Conservation (phyloP, 2,329 filamentous ascomycete species). For the Sclerotinia trifoliorum region DNA sequence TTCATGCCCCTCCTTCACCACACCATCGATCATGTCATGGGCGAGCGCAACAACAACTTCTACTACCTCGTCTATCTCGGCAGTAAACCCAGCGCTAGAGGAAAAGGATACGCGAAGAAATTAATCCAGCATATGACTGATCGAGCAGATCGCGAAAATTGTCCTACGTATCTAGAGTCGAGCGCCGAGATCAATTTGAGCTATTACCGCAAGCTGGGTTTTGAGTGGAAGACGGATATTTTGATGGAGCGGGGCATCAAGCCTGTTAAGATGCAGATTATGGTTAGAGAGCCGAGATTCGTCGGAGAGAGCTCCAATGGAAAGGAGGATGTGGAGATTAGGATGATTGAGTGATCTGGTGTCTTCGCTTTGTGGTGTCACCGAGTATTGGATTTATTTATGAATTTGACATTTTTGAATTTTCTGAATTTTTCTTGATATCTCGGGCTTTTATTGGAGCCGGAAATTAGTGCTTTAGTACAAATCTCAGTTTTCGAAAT, state of each 20-base stretch:
- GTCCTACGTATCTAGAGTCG: constrained; percentile 75
- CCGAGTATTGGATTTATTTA: background rate
- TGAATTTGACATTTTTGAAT: background rate
- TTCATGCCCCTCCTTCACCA: constrained; percentile 72
- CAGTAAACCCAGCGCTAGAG: constrained; percentile 66
- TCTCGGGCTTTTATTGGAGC: background rate
- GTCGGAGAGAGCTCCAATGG: constrained; percentile 41
- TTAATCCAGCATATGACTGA: constrained; percentile 68
- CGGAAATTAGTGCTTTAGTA: background rate
- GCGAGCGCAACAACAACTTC: constrained; percentile 61
- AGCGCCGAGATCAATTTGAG: constrained; percentile 65
- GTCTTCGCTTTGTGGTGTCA: background rate
- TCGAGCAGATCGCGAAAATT: constrained; percentile 65
- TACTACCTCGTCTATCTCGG: constrained; percentile 87
- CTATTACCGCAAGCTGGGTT: constrained; percentile 76
- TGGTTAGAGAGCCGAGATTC: constrained; percentile 68
- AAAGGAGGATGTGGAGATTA: constrained; percentile 30
- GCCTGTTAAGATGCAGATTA: constrained; percentile 70
- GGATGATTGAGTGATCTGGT: constrained; percentile 13
- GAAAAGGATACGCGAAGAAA: constrained; percentile 70
- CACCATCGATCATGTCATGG: constrained; percentile 68
- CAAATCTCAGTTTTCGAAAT: background rate
- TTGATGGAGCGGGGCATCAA: constrained; percentile 56
- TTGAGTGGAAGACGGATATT: constrained; percentile 63
- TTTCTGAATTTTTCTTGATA: background rate